phyloP scores from a whole-genome alignment of 306 rosid genomes.

The Boehmeria nivea region DNA sequence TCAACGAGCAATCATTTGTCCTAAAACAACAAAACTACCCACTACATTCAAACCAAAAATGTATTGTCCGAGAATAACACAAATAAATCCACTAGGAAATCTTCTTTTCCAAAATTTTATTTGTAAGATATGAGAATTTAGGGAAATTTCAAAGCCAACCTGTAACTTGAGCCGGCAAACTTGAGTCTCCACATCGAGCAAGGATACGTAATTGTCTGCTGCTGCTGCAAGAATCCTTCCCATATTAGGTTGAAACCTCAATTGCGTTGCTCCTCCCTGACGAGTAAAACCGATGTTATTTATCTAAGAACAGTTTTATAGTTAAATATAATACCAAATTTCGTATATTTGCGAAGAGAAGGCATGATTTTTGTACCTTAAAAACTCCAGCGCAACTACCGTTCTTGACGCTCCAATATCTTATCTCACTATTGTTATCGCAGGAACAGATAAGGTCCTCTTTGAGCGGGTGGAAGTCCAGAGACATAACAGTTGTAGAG shows the following conservation, averaged over 20 bases:
- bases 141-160: constrained; percentile 28
- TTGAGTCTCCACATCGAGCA: constrained; percentile 59
- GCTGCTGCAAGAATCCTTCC: constrained; percentile 78
- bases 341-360: constrained; percentile 14
- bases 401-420: constrained; percentile 74
- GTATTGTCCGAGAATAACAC: too few species aligned
- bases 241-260: constrained; percentile 72
- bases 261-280: constrained; percentile 71
- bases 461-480: constrained; percentile 78
- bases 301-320: neutral
- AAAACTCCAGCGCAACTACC: constrained; percentile 57
- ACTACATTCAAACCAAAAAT: too few species aligned
- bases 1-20: too few species aligned
- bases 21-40: too few species aligned
- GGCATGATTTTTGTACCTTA: constrained; percentile 44
- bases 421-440: constrained; percentile 59
- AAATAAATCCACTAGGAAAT: too few species aligned
- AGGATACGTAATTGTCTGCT: constrained; percentile 40
- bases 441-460: constrained; percentile 74
- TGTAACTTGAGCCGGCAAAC: constrained; percentile 42
- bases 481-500: constrained; percentile 52
- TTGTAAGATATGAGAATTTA: neutral
- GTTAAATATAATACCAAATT: too few species aligned
- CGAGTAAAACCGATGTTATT: constrained; percentile 15
- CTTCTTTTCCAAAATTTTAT: too few species aligned